Conservation (phyloP, 352 stramenopile species). For the Phytopythium sindhum region DNA sequence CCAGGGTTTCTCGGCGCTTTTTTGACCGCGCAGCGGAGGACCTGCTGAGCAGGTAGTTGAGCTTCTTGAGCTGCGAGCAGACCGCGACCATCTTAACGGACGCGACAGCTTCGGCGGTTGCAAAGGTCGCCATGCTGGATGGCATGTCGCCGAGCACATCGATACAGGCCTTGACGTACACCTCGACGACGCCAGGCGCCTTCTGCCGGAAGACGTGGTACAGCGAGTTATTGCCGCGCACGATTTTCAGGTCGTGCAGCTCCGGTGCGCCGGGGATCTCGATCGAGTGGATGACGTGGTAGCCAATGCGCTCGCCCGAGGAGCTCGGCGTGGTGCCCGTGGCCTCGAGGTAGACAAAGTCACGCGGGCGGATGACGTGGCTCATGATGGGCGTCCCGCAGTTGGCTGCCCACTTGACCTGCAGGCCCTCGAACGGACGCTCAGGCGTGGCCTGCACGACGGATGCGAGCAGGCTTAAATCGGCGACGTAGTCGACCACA, state of each 20-base stretch:
- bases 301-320: constrained; percentile 34
- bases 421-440: constrained; percentile 10
- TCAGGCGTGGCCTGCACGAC: constrained; percentile 6
- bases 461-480: constrained; percentile 14
- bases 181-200: constrained; percentile 21
- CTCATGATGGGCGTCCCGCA: background rate
- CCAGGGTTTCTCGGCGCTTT: background rate
- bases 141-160: constrained; percentile 27
- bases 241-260: constrained; percentile 17
- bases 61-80: constrained; percentile 31
- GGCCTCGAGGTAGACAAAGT: constrained; percentile 56
- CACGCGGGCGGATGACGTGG: constrained; percentile 14
- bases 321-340: constrained; percentile 28
- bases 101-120: constrained; percentile 29
- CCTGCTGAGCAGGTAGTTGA: constrained; percentile 24
- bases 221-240: constrained; percentile 28
- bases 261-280: constrained; percentile 20
- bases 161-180: constrained; percentile 37
- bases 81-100: constrained; percentile 19
- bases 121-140: constrained; percentile 16
- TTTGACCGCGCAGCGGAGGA: background rate
- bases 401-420: constrained; percentile 16
- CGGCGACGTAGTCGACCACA: constrained; percentile 15
- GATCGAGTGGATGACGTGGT: constrained; percentile 45
- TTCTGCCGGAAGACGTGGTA: constrained; percentile 38